Conservation (phyloP, 2,329 filamentous ascomycete species). For the Pseudogymnoascus sp. region DNA sequence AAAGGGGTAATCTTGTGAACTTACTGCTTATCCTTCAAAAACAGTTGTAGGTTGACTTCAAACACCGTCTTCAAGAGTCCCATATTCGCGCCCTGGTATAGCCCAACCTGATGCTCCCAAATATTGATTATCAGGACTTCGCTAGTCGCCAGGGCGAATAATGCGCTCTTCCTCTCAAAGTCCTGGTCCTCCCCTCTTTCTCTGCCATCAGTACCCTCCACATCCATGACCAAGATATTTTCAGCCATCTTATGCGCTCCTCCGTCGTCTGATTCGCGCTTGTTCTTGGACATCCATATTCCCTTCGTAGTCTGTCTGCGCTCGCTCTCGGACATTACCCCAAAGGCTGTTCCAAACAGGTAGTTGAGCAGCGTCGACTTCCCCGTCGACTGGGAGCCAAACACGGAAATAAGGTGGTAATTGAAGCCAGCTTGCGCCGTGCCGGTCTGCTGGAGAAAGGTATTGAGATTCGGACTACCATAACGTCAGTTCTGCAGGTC, state of each 20-base stretch:
- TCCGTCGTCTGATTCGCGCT: constrained; percentile 47
- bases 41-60: constrained; percentile 94
- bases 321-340: constrained; percentile 94
- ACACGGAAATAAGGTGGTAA: constrained; percentile 98
- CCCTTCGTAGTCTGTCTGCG: constrained; percentile 96
- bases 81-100: constrained; percentile 99
- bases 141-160: constrained; percentile 94
- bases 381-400: constrained; percentile 95
- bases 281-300: constrained; percentile 99
- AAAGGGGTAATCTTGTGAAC: constrained; percentile 26
- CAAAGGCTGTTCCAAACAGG: constrained; percentile 92
- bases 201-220: constrained; percentile 93
- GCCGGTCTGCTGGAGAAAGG: constrained; percentile 73
- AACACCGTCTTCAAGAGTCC: constrained; percentile 97
- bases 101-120: constrained; percentile 96
- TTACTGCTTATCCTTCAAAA: constrained; percentile 89
- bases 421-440: constrained; percentile 91
- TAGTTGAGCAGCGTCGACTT: constrained; percentile 96
- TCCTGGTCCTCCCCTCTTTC: constrained; percentile 97
- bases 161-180: constrained; percentile 95
- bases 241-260: constrained; percentile 69
- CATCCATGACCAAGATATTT: constrained; percentile 98
- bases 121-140: constrained; percentile 98
- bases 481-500: constrained; percentile 10
- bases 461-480: constrained; percentile 63